Conservation (phyloP, 371 early-diverging fungal genomes). For the Circinella minor region DNA sequence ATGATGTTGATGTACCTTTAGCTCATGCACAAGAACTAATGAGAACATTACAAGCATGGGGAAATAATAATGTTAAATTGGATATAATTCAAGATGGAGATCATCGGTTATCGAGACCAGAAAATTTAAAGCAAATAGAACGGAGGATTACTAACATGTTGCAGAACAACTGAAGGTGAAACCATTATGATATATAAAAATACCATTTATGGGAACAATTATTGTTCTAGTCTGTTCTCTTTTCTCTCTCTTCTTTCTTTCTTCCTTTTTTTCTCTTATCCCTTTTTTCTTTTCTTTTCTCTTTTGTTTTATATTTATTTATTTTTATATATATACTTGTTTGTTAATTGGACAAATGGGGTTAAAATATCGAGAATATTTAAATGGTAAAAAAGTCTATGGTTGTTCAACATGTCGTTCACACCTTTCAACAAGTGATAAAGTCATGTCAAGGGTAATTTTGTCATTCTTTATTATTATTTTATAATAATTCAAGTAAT, state of each 20-base stretch:
- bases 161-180: neutral
- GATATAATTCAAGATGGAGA: slow-evolving; percentile 39
- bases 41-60: neutral
- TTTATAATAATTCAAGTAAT: too few relatives aligned
- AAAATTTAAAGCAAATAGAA: slow-evolving; percentile 23
- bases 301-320: neutral
- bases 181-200: neutral
- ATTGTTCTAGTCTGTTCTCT: neutral
- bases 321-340: neutral
- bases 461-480: neutral
- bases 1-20: slow-evolving; percentile 33
- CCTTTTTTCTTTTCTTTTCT: neutral
- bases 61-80: neutral
- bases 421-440: slow-evolving; percentile 65
- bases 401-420: slow-evolving; percentile 67
- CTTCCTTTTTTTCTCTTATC: neutral
- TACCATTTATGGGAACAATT: slow-evolving; percentile 1
- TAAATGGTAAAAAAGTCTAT: slow-evolving; percentile 52
- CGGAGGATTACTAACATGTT: neutral
- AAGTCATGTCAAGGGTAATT: slow-evolving; percentile 66
- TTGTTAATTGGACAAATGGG: slow-evolving; percentile 23
- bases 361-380: slow-evolving; percentile 30
- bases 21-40: slow-evolving; percentile 10
- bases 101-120: slow-evolving; percentile 42
- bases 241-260: neutral